phyloP scores from a whole-genome alignment of 345 rosid species.

The Eucalyptus brandiana region DNA sequence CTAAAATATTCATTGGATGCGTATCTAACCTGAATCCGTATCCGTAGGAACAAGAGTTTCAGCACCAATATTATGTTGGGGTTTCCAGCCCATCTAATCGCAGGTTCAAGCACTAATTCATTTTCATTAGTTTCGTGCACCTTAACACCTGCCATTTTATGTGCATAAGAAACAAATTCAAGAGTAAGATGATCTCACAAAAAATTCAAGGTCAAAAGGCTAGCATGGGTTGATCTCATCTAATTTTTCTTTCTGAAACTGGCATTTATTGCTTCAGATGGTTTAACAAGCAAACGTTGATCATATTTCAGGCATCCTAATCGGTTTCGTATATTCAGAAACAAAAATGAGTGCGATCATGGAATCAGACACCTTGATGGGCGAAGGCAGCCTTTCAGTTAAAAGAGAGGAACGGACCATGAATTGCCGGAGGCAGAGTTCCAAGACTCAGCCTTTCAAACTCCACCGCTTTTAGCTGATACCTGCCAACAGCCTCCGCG shows the following conservation, averaged over 20 bases:
- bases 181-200: neutral
- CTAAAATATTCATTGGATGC: neutral
- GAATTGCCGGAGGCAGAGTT: constrained; percentile 14
- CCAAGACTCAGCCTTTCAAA: constrained; percentile 23
- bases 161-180: neutral
- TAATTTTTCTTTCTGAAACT: neutral
- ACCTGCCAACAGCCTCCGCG: constrained; percentile 5
- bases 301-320: neutral
- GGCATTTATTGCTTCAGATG: neutral
- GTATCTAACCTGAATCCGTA: constrained; percentile 27
- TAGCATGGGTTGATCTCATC: neutral
- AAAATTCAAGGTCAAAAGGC: neutral
- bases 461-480: constrained; percentile 4
- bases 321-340: neutral
- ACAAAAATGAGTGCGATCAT: neutral
- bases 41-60: constrained; percentile 8
- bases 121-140: constrained; percentile 26
- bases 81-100: constrained; percentile 40
- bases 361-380: neutral
- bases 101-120: constrained; percentile 29
- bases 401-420: neutral
- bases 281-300: neutral
- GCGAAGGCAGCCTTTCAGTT: neutral
- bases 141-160: constrained; percentile 19
- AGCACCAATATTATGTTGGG: constrained; percentile 26